A percentile compares a stretch with the other conserved stretches of the same genome.
Evolutionary conservation across 129 eudicot species (phyloP).

Genomic region (Mikania micrantha): DNA sequence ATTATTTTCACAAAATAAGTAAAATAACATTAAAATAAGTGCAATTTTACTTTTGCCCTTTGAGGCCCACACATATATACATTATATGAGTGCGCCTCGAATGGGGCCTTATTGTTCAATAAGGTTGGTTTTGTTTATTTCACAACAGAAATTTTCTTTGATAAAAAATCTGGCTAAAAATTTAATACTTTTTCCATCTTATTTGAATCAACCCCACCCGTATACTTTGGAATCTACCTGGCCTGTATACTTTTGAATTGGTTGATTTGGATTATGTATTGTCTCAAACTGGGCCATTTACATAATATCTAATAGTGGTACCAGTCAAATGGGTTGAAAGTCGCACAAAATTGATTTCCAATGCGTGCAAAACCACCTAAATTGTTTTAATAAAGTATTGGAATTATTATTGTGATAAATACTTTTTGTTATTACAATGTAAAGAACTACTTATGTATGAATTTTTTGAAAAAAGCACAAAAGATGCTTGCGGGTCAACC

Average conservation of each 20-base stretch:
- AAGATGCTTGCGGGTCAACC: neutral
- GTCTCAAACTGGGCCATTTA: neutral
- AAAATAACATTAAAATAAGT: too few relatives aligned
- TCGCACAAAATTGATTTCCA: neutral
- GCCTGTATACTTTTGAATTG: neutral
- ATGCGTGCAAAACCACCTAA: neutral
- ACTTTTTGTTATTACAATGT: neutral
- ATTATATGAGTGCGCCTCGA: too few relatives aligned
- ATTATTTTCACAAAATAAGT: too few relatives aligned
- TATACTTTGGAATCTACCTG: too few relatives aligned
- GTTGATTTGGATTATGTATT: neutral
- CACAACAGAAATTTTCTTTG: neutral
- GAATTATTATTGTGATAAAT: neutral
- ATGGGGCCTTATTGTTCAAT: too few relatives aligned
- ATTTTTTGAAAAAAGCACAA: neutral
- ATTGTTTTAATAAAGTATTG: neutral
- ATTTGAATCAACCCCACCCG: neutral
- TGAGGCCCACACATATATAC: too few relatives aligned
- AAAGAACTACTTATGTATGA: neutral
- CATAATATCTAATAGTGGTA: neutral
- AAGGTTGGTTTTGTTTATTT: constrained; percentile 44
- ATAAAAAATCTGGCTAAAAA: too few relatives aligned
- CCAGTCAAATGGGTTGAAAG: neutral
- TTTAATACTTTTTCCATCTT: neutral
- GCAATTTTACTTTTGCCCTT: too few relatives aligned